Percentiles rank a stretch among this genome's conserved stretches.
phyloP scores from a whole-genome alignment of 441 rosid genomes.

The Adansonia rubrostipa region DNA sequence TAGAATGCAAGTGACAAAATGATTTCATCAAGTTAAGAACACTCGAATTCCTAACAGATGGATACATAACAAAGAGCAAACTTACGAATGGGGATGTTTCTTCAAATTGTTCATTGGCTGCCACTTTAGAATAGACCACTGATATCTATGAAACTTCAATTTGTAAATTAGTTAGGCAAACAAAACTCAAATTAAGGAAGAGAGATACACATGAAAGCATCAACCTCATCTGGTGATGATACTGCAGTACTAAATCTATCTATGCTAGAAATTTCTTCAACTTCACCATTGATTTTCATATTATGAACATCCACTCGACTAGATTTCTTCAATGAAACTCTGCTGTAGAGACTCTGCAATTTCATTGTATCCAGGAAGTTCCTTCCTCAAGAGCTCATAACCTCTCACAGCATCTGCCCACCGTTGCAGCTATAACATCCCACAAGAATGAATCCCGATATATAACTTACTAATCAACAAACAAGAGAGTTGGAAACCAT shows the following conservation, averaged over 20 bases:
- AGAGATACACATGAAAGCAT: neutral
- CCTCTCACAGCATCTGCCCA: conserved; percentile 71
- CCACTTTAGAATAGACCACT: conserved; percentile 55
- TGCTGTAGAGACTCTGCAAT: conserved; percentile 57
- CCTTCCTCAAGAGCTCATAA: conserved; percentile 59
- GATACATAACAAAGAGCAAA: conserved; percentile 62
- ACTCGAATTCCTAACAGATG: conserved; percentile 34
- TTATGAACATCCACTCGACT: conserved; percentile 39
- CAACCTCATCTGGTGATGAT: conserved; percentile 48
- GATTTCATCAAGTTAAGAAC: neutral
- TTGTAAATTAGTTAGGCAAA: neutral
- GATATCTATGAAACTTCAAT: conserved; percentile 45
- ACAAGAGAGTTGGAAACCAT: neutral
- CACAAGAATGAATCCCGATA: conserved; percentile 7
- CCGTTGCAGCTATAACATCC: conserved; percentile 44
- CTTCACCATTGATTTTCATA: conserved; percentile 48
- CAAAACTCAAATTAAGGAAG: neutral
- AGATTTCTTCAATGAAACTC: conserved; percentile 46
- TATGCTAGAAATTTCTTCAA: conserved; percentile 48
- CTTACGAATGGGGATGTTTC: conserved; percentile 59
- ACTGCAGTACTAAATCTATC: conserved; percentile 63
- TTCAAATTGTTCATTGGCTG: conserved; percentile 51
- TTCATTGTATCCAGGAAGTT: conserved; percentile 64
- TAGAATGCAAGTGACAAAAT: neutral
- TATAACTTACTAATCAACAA: conserved; percentile 9